A percentile compares a stretch with the other conserved stretches of the same genome.
Evolutionary conservation across 371 early-diverging fungal species (phyloP).

Genomic region (Capillidium heterosporum): DNA sequence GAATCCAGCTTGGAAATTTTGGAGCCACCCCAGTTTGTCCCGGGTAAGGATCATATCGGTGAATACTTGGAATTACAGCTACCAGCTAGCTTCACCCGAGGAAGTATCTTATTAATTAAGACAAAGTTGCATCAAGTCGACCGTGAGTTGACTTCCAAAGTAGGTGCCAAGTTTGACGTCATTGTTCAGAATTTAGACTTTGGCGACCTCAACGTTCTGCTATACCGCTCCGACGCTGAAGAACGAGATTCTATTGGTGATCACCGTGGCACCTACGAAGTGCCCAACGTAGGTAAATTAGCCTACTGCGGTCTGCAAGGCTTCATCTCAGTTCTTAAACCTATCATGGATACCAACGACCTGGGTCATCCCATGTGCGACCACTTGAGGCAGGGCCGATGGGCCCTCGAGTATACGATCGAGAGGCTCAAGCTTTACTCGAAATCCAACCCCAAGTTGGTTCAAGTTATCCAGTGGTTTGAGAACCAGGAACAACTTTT

Average conservation of each 20-base stretch:
- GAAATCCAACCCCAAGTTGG: slow-evolving; percentile 24
- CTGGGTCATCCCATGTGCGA: slow-evolving; percentile 81
- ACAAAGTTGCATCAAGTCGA: slow-evolving; percentile 17
- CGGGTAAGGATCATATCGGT: slow-evolving; percentile 26
- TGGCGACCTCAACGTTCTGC: slow-evolving; percentile 55
- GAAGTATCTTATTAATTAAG: slow-evolving; percentile 46
- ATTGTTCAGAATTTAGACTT: slow-evolving; percentile 26
- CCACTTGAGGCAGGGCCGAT: slow-evolving; percentile 72
- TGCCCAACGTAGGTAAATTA: slow-evolving; percentile 63
- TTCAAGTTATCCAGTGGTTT: slow-evolving; percentile 48
- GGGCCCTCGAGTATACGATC: slow-evolving; percentile 79
- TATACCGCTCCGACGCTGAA: slow-evolving; percentile 73
- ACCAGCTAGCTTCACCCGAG: slow-evolving; percentile 38
- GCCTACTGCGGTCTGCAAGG: slow-evolving; percentile 89
- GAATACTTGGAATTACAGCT: slow-evolving; percentile 35
- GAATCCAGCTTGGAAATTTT: slow-evolving; percentile 25
- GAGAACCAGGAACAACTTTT: slow-evolving; percentile 40
- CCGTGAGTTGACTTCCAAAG: slow-evolving; percentile 4
- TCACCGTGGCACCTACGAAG: slow-evolving; percentile 62
- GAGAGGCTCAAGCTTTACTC: slow-evolving; percentile 42
- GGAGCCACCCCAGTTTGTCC: slow-evolving; percentile 23
- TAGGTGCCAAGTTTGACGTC: slow-evolving; percentile 19
- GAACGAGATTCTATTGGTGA: slow-evolving; percentile 47
- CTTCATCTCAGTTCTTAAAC: slow-evolving; percentile 53
- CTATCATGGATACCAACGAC: slow-evolving; percentile 66